phyloP scores from a whole-genome alignment of 2,329 filamentous ascomycete species.

The Pseudogymnoascus sp. region DNA sequence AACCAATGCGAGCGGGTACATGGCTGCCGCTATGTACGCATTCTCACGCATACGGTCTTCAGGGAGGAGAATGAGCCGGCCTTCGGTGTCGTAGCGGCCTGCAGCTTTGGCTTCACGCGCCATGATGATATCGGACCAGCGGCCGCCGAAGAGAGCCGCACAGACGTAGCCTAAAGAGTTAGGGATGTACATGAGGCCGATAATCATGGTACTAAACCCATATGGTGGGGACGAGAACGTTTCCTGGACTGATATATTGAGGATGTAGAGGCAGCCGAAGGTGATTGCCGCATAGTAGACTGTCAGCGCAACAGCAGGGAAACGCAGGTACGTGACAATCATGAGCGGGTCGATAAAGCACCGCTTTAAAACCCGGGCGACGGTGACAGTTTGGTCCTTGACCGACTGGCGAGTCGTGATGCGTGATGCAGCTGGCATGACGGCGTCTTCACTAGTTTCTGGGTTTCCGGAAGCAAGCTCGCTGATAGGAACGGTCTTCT shows the following conservation, averaged over 20 bases:
- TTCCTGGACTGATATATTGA: slow-evolving; percentile 71
- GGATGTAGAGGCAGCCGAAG: slow-evolving; percentile 66
- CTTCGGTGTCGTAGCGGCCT: slow-evolving; percentile 59
- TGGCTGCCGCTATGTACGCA: slow-evolving; percentile 64
- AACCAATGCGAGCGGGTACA: slow-evolving; percentile 65
- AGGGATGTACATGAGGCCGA: slow-evolving; percentile 74
- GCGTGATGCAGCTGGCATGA: slow-evolving; percentile 34
- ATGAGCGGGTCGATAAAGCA: slow-evolving; percentile 66
- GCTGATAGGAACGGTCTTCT: neutral
- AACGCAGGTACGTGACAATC: slow-evolving; percentile 65
- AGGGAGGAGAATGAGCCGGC: slow-evolving; percentile 60
- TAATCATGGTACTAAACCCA: slow-evolving; percentile 57
- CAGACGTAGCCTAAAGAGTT: slow-evolving; percentile 66
- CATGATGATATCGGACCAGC: slow-evolving; percentile 80
- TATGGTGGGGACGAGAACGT: slow-evolving; percentile 64
- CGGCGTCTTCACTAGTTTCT: slow-evolving; percentile 13
- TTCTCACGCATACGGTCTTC: slow-evolving; percentile 82
- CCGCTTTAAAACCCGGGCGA: slow-evolving; percentile 48
- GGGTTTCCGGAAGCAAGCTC: neutral
- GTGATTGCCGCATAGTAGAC: slow-evolving; percentile 70
- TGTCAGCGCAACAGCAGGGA: slow-evolving; percentile 65
- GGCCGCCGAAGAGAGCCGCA: slow-evolving; percentile 62
- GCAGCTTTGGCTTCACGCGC: slow-evolving; percentile 64
- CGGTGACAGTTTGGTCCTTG: slow-evolving; percentile 48
- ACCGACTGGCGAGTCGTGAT: slow-evolving; percentile 58